Percentiles rank a stretch among this genome's conserved stretches.
These are phyloP conservation scores for Xerocomus nothofagi DNA, from an alignment of 1,284 basidiomycete genomes.

Conservation along the genomic window DNA sequence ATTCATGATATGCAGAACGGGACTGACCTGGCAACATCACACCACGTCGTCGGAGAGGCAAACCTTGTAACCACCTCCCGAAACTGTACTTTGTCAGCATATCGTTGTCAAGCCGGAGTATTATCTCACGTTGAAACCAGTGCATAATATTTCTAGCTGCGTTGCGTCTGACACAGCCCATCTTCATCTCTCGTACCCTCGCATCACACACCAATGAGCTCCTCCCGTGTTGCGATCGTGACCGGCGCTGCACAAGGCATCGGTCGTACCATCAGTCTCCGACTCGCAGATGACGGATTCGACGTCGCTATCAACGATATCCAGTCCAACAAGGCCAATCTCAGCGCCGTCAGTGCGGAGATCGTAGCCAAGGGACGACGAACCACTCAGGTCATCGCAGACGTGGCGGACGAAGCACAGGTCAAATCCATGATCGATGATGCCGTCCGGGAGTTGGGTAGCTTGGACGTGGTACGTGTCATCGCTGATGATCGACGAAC, in stretches of 20 bases:
- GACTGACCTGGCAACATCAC: too few relatives aligned
- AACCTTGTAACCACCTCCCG: too few relatives aligned
- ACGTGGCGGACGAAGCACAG: slow-evolving; percentile 39
- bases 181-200: too few relatives aligned
- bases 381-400: slow-evolving; percentile 30
- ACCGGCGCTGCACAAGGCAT: slow-evolving; percentile 44
- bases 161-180: too few relatives aligned
- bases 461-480: slow-evolving; percentile 14
- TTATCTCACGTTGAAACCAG: too few relatives aligned
- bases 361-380: slow-evolving; percentile 34
- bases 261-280: slow-evolving; percentile 42
- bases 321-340: slow-evolving; percentile 23
- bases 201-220: neutral
- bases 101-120: too few relatives aligned
- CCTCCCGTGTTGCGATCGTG: slow-evolving; percentile 32
- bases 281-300: slow-evolving; percentile 44
- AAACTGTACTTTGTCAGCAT: too few relatives aligned
- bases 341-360: slow-evolving; percentile 33
- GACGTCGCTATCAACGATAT: slow-evolving; percentile 43
- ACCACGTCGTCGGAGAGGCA: too few relatives aligned
- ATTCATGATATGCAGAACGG: too few relatives aligned
- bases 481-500: neutral
- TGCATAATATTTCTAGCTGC: too few relatives aligned
- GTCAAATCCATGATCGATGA: slow-evolving; percentile 38
- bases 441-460: slow-evolving; percentile 12